These are phyloP conservation scores for Triticum turgidum DNA, from an alignment of 176 grass and related monocot genomes.

Conservation along the genomic window DNA sequence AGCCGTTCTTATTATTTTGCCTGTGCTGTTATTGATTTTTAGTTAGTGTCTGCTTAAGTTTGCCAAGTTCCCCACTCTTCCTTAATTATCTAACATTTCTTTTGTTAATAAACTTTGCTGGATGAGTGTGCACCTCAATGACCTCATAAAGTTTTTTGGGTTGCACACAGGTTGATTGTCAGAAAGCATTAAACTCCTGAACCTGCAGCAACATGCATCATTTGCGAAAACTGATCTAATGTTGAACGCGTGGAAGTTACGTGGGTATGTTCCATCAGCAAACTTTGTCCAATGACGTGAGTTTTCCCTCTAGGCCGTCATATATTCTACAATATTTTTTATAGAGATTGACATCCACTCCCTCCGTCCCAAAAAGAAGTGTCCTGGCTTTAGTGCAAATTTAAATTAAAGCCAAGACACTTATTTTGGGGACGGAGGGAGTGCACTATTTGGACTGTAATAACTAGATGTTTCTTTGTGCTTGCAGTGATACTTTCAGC, in stretches of 20 bases:
- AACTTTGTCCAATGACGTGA: background rate
- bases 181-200: slow-evolving; percentile 66
- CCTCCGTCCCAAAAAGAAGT: too few relatives aligned
- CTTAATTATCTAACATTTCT: background rate
- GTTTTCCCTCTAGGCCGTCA: background rate
- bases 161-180: slow-evolving; percentile 65
- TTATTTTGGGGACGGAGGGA: too few relatives aligned
- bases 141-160: slow-evolving; percentile 17
- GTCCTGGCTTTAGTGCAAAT: too few relatives aligned
- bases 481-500: background rate
- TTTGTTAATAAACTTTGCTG: slow-evolving; percentile 10
- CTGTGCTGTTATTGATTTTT: background rate
- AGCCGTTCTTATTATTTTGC: background rate
- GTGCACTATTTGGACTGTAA: background rate
- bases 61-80: background rate
- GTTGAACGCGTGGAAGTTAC: slow-evolving; percentile 2
- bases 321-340: background rate
- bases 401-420: too few relatives aligned
- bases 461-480: background rate
- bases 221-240: slow-evolving; percentile 9
- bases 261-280: background rate
- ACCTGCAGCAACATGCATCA: background rate
- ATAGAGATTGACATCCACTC: background rate
- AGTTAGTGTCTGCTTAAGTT: background rate
- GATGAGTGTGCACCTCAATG: background rate